These are phyloP conservation scores for Aphanomyces astaci DNA, from an alignment of 352 stramenopile species.

Conservation along the genomic window DNA sequence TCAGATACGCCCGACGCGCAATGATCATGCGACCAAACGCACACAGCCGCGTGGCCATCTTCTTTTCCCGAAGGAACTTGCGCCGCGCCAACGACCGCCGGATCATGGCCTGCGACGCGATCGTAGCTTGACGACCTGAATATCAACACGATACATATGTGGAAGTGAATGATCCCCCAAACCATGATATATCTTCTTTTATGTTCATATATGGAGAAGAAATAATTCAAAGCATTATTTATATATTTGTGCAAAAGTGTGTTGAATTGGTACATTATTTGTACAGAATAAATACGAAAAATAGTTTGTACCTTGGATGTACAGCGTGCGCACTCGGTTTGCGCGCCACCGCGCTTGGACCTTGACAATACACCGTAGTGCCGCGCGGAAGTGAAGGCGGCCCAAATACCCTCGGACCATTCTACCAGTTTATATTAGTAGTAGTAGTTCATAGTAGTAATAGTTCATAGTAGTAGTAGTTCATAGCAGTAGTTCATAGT, in stretches of 20 bases:
- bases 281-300: too few species aligned
- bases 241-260: too few species aligned
- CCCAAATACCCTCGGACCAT: constrained; percentile 65
- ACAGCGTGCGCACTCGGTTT: constrained; percentile 80
- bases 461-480: too few species aligned
- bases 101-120: constrained; percentile 85
- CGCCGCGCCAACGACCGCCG: constrained; percentile 63
- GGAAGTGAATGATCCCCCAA: too few species aligned
- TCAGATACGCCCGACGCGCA: constrained; percentile 50
- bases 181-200: too few species aligned
- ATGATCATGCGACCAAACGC: constrained; percentile 79
- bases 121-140: constrained; percentile 56
- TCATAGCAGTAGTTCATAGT: too few species aligned
- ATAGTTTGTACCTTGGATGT: constrained; percentile 80
- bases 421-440: background rate
- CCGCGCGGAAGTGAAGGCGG: constrained; percentile 40
- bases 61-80: constrained; percentile 74
- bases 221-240: too few species aligned
- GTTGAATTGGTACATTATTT: too few species aligned
- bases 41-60: constrained; percentile 81
- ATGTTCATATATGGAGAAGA: too few species aligned
- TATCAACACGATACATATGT: background rate
- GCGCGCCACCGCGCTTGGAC: constrained; percentile 80
- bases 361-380: constrained; percentile 66
- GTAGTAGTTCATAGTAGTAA: background rate